phyloP scores from a whole-genome alignment of 495 filamentous ascomycete genomes.

The Penicillium steckii region DNA sequence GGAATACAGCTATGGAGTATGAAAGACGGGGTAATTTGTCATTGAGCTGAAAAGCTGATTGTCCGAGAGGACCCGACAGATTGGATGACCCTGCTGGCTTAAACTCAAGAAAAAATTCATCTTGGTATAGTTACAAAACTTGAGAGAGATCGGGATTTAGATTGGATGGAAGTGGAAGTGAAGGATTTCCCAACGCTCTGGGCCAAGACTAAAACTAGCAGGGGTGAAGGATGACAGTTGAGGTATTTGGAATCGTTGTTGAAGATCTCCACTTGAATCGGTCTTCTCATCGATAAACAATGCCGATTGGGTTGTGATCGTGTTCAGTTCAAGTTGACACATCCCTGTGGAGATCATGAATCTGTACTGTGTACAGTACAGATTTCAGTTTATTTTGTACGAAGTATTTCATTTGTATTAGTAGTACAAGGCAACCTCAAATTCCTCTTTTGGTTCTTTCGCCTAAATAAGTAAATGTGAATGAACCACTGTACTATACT shows the following conservation, averaged over 20 bases:
- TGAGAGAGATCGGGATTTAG: not conserved
- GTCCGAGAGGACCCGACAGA: not conserved
- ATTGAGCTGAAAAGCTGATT: too few species aligned
- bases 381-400: not conserved
- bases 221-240: conserved; percentile 11
- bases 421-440: too few species aligned
- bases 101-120: not conserved
- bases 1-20: too few species aligned
- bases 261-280: not conserved
- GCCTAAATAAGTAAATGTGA: too few species aligned
- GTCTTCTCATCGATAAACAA: not conserved
- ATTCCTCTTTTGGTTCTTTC: too few species aligned
- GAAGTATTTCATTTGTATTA: not conserved
- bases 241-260: conserved; percentile 14
- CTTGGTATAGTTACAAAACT: too few species aligned
- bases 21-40: too few species aligned
- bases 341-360: conserved; percentile 15
- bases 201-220: conserved; percentile 12
- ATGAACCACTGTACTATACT: too few species aligned
- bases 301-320: not conserved
- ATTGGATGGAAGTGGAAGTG: not conserved
- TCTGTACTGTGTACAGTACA: not conserved
- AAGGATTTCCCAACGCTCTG: not conserved
- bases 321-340: too few species aligned
- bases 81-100: not conserved